Base-by-base conservation (phyloP, 2,329 filamentous ascomycete species). In the Trematosphaeria pertusa region DNA sequence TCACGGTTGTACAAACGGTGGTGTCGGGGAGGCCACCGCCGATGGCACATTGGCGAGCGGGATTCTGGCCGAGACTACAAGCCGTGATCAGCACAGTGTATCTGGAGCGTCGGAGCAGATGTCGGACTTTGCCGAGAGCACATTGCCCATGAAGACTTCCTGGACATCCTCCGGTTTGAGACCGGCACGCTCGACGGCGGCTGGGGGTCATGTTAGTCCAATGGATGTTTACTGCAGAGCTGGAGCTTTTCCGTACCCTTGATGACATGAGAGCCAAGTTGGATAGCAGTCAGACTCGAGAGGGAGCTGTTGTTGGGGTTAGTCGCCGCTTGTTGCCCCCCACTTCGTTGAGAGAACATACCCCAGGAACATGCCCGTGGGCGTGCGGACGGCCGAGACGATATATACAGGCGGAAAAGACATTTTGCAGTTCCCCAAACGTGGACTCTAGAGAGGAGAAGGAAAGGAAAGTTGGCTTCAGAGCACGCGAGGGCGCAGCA, bases 141-240 rank as follows among this genome's bases (percentile, higher is more conserved):
- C 94, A 80, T 99, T 99, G 75, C 94, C 94, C 71, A 97, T 95
- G 81, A 94, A 95, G 70, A 99, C 91, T 75, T 99, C 94, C 72
- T 99, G 86, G 48, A 99, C 89, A 72, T 96, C 85, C 66, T 91
- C 85, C 44, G 91, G 82, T 78, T 95, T 92, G 78, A 99, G 85
- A 67, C 87, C 83, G 45, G 94, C 89, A 67, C 91, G 88, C 77
- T 91, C 88, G 59, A 99, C 84, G 52, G 93, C 93, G 69, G 83
- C 82, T 84, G 59, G 12, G 22, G 35, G 49, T 11, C 9, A 7
- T 39, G 37, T 68, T 48, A 68, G 61, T 38, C 34, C 37, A 49
- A 43, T 45, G 42, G 33, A n/a, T n/a, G n/a, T n/a, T n/a, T n/a
- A n/a, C n/a, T n/a, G n/a, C n/a, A n/a, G n/a, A n/a, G n/a, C n/a